Percentiles rank a stretch among this genome's conserved stretches.
Conservation (phyloP, 192 early-diverging fungal genomes). For the Coemansia reversa region DNA sequence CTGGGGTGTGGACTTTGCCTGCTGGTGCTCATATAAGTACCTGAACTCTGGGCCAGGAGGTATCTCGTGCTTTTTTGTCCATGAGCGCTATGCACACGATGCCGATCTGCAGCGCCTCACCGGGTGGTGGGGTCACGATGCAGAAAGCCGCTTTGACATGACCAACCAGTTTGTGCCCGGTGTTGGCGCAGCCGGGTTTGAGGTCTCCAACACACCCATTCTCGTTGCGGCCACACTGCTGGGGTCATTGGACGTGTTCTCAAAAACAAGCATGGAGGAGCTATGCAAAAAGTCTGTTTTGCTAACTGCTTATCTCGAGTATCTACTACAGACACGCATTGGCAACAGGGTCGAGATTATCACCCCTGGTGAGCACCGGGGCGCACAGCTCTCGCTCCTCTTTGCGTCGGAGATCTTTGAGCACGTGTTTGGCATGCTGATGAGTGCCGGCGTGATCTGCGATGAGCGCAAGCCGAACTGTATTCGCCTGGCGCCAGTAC, state of each 20-base stretch:
- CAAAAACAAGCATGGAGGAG: slow-evolving; percentile 63
- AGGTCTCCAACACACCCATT: slow-evolving; percentile 87
- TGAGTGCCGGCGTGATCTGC: slow-evolving; percentile 66
- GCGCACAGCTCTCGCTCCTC: slow-evolving; percentile 82
- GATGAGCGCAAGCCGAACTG: slow-evolving; percentile 91
- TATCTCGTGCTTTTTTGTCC: slow-evolving; percentile 89
- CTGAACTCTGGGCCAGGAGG: slow-evolving; percentile 96
- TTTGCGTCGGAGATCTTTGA: slow-evolving; percentile 52
- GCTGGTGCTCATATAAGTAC: slow-evolving; percentile 99
- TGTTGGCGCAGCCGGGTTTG: slow-evolving; percentile 78
- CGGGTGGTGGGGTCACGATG: slow-evolving; percentile 95
- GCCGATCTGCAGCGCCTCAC: slow-evolving; percentile 63
- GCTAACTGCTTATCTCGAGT: slow-evolving; percentile 84
- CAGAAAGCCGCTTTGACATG: slow-evolving; percentile 85
- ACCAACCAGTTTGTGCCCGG: slow-evolving; percentile 76
- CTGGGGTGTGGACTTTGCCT: slow-evolving; percentile 97
- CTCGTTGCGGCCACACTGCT: slow-evolving; percentile 71
- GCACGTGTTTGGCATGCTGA: slow-evolving; percentile 63
- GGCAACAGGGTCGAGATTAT: slow-evolving; percentile 62
- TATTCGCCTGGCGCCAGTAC: slow-evolving; percentile 85
- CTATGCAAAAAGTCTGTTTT: slow-evolving; percentile 75
- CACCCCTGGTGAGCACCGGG: slow-evolving; percentile 75
- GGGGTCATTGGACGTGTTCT: slow-evolving; percentile 79
- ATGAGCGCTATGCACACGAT: slow-evolving; percentile 72
- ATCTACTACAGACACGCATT: slow-evolving; percentile 58